Evolutionary conservation across 176 grass and related monocot species (phyloP).

Genomic region (Thalia dealbata): DNA sequence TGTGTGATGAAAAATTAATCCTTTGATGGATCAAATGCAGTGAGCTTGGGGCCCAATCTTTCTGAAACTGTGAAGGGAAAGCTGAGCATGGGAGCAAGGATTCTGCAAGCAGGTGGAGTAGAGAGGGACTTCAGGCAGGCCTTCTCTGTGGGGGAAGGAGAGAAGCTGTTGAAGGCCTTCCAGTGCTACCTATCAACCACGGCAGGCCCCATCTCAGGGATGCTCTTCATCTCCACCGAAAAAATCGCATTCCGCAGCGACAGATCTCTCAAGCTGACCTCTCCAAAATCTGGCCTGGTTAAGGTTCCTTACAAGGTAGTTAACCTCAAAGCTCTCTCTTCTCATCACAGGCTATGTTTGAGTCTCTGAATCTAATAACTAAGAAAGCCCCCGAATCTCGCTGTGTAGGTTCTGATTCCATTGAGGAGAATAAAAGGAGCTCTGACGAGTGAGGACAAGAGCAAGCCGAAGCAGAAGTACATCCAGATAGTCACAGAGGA

Average conservation of each 20-base stretch:
- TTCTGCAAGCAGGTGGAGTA: slow-evolving; percentile 64
- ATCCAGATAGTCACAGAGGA: slow-evolving; percentile 64
- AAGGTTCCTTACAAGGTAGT: slow-evolving; percentile 67
- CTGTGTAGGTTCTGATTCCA: slow-evolving; percentile 58
- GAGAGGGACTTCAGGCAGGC: slow-evolving; percentile 56
- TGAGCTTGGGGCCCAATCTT: slow-evolving; percentile 57
- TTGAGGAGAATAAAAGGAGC: slow-evolving; percentile 41
- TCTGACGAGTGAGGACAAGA: slow-evolving; percentile 44
- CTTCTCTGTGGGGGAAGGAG: slow-evolving; percentile 22
- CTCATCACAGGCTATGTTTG: not conserved
- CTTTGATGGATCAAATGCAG: slow-evolving; percentile 20
- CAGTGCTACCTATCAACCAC: slow-evolving; percentile 92
- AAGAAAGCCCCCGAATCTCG: slow-evolving; percentile 23
- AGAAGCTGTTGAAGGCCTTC: slow-evolving; percentile 37
- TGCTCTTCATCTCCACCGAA: slow-evolving; percentile 67
- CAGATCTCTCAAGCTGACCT: slow-evolving; percentile 52
- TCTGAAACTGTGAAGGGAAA: slow-evolving; percentile 77
- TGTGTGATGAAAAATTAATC: not conserved
- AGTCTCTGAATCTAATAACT: slow-evolving; percentile 2
- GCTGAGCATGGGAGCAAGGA: slow-evolving; percentile 51
- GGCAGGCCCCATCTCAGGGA: slow-evolving; percentile 65
- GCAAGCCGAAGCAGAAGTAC: slow-evolving; percentile 77
- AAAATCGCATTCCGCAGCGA: slow-evolving; percentile 83
- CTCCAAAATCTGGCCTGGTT: slow-evolving; percentile 26
- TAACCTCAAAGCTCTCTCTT: slow-evolving; percentile 12